Percentiles rank a stretch among this genome's conserved stretches.
These are phyloP conservation scores for Novakomyces olei DNA, from an alignment of 805 yeast genomes.

Conservation along the genomic window DNA sequence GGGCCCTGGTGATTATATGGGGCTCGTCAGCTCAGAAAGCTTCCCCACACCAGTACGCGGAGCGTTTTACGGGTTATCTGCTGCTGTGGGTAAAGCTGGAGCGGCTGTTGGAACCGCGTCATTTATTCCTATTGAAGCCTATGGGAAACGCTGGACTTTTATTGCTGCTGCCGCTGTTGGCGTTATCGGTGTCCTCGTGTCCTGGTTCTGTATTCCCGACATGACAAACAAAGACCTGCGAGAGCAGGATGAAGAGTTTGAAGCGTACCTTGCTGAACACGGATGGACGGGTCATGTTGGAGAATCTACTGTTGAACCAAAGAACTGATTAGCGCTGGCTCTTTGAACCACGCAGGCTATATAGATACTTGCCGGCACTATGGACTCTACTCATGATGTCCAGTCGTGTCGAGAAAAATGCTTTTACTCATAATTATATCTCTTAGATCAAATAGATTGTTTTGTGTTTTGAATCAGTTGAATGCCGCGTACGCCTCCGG, in stretches of 20 bases:
- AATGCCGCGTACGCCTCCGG: too few relatives aligned
- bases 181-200: conserved; percentile 35
- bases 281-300: conserved; percentile 36
- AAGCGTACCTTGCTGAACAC: conserved; percentile 30
- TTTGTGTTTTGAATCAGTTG: too few relatives aligned
- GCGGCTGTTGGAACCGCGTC: conserved; percentile 64
- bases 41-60: conserved; percentile 64
- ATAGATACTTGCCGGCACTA: too few relatives aligned
- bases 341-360: too few relatives aligned
- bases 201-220: conserved; percentile 45
- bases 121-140: conserved; percentile 41
- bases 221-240: conserved; percentile 45
- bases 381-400: too few relatives aligned
- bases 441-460: too few relatives aligned
- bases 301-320: conserved; percentile 4
- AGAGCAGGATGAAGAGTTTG: conserved; percentile 40
- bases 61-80: conserved; percentile 49
- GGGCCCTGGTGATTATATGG: conserved; percentile 64
- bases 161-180: conserved; percentile 62
- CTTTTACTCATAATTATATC: too few relatives aligned
- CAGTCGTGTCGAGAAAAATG: too few relatives aligned
- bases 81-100: conserved; percentile 66
- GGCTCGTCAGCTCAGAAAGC: conserved; percentile 41
- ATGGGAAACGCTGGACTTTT: conserved; percentile 56
- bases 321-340: too few relatives aligned